A percentile compares a stretch with the other conserved stretches of the same genome.
Evolutionary conservation across 108 stramenopile genomes (phyloP).

Genomic region (Schizochytrium sp.): DNA sequence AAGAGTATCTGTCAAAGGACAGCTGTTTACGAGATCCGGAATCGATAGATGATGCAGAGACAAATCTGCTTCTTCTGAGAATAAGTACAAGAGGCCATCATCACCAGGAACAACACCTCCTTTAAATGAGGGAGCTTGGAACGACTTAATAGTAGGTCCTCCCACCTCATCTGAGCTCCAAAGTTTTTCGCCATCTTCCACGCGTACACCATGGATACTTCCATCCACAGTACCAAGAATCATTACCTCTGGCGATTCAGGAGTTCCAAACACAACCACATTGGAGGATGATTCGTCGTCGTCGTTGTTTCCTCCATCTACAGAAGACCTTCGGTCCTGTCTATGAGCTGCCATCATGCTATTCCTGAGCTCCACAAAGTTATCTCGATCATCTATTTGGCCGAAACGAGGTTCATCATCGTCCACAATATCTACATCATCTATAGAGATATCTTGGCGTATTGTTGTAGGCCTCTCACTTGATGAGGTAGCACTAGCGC

Average conservation of each 20-base stretch:
- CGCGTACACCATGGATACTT: constrained; percentile 20
- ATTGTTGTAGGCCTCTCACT: background rate
- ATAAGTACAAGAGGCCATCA: constrained; percentile 39
- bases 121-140: constrained; percentile 32
- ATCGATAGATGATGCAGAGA: constrained; percentile 34
- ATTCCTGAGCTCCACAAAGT: too few relatives aligned
- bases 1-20: constrained; percentile 22
- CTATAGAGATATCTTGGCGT: background rate
- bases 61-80: constrained; percentile 16
- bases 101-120: constrained; percentile 55
- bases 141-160: constrained; percentile 42
- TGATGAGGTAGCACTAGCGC: background rate
- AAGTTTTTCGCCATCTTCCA: constrained; percentile 13
- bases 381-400: too few relatives aligned
- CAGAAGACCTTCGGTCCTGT: too few relatives aligned
- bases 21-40: constrained; percentile 6
- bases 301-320: background rate
- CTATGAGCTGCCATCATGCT: too few relatives aligned
- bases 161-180: constrained; percentile 41
- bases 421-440: background rate
- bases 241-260: constrained; percentile 41
- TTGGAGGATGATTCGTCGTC: background rate
- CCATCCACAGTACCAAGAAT: constrained; percentile 37
- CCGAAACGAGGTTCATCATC: background rate
- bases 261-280: background rate